Evolutionary conservation across 1,284 basidiomycete species (phyloP).

Genomic region (Stygiomarasmius scandens): DNA sequence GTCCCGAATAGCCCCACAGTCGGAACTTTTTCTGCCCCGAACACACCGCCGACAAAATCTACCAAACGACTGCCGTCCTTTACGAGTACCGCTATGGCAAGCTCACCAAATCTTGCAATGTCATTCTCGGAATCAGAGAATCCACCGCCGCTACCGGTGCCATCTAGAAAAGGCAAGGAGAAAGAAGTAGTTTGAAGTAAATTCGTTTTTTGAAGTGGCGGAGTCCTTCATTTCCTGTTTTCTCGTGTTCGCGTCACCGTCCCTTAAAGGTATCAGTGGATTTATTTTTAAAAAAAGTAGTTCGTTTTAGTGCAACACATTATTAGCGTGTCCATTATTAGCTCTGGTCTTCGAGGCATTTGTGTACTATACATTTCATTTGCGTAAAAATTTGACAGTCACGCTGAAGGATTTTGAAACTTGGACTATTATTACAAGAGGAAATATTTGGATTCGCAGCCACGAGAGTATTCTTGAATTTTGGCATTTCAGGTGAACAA

Average conservation of each 20-base stretch:
- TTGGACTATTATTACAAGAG: too few relatives aligned
- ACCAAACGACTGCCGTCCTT: conserved; percentile 49
- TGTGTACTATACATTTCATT: too few relatives aligned
- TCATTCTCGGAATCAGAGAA: conserved; percentile 26
- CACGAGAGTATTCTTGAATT: too few relatives aligned
- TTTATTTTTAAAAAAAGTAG: background rate
- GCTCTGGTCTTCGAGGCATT: too few relatives aligned
- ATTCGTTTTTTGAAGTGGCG: too few relatives aligned
- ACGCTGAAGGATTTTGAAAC: too few relatives aligned
- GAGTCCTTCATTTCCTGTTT: too few relatives aligned
- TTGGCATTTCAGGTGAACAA: too few relatives aligned
- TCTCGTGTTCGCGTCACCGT: too few relatives aligned
- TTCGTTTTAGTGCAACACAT: background rate
- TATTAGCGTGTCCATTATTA: too few relatives aligned
- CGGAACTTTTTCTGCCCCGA: conserved; percentile 32
- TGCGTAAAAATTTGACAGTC: too few relatives aligned
- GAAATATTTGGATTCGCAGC: too few relatives aligned
- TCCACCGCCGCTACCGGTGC: conserved; percentile 23
- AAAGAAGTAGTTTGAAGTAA: conserved; percentile 28
- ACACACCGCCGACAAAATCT: conserved; percentile 28
- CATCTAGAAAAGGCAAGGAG: conserved; percentile 53
- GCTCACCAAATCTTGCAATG: conserved; percentile 53
- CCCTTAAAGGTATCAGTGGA: background rate
- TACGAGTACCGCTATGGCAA: conserved; percentile 44
- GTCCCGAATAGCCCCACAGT: conserved; percentile 54